Percentiles rank a stretch among this genome's conserved stretches.
Conservation (phyloP, 2,329 filamentous ascomycete species). For the Westerdykella ornata region DNA sequence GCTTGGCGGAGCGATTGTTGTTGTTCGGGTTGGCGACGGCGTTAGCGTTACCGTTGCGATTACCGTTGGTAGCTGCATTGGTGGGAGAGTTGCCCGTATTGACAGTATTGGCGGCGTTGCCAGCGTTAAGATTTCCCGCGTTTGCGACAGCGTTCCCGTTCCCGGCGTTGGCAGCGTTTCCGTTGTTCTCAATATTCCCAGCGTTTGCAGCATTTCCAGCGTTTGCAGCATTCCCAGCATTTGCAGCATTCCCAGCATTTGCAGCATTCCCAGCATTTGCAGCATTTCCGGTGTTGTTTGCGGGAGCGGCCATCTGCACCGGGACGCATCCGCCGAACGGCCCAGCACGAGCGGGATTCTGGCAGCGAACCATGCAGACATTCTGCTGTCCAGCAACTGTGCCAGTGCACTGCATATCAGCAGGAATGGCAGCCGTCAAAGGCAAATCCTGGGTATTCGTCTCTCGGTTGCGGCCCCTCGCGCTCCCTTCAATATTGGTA, state of each 20-base stretch:
- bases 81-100: neutral
- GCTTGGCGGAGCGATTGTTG: constrained; percentile 15
- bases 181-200: neutral
- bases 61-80: neutral
- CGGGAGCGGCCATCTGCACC: constrained; percentile 41
- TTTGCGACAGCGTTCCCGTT: neutral
- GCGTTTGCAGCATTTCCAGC: neutral
- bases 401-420: constrained; percentile 52
- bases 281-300: neutral
- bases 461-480: constrained; percentile 41
- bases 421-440: constrained; percentile 54
- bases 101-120: neutral
- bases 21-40: no score
- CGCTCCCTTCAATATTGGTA: constrained; percentile 47
- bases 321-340: constrained; percentile 58
- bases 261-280: neutral
- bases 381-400: constrained; percentile 53
- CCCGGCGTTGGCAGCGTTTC: neutral
- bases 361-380: constrained; percentile 57
- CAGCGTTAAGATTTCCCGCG: neutral
- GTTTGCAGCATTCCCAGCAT: neutral
- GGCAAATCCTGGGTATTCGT: constrained; percentile 36
- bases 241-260: constrained; percentile 3
- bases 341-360: constrained; percentile 55
- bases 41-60: neutral